A percentile compares a stretch with the other conserved stretches of the same genome.
Evolutionary conservation across 2,329 filamentous ascomycete genomes (phyloP).

Genomic region (Coniochaeta pulveracea): DNA sequence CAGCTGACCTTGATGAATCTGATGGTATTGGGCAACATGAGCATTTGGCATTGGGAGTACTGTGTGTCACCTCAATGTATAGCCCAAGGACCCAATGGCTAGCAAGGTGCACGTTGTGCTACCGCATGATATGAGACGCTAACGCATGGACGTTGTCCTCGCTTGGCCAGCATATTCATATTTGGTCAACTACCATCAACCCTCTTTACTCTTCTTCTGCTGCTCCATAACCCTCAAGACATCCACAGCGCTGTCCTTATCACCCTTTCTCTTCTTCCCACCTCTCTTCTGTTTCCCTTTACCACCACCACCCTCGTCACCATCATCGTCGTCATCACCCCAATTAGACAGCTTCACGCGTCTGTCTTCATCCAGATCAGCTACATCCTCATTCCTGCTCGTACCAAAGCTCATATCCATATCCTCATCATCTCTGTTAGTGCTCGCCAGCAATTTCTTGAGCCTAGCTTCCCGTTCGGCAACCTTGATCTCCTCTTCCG

Average conservation of each 20-base stretch:
- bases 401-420: constrained; percentile 92
- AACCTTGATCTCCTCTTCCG: constrained; percentile 25
- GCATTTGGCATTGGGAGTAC: no score
- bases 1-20: no score
- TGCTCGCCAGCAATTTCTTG: constrained; percentile 61
- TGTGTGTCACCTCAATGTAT: no score
- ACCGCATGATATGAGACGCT: no score
- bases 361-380: constrained; percentile 62
- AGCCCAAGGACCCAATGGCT: no score
- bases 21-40: no score
- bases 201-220: constrained; percentile 24
- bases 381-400: constrained; percentile 77
- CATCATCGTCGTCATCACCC: constrained; percentile 40
- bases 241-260: constrained; percentile 68
- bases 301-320: constrained; percentile 28
- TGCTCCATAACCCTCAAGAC: constrained; percentile 69
- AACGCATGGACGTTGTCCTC: no score
- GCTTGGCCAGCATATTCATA: no score
- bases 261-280: constrained; percentile 65
- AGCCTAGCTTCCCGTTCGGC: constrained; percentile 53
- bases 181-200: no score
- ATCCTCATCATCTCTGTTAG: constrained; percentile 76
- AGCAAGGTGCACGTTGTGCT: no score
- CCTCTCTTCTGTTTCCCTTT: constrained; percentile 57
- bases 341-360: constrained; percentile 60